These are phyloP conservation scores for Vitis riparia DNA, from an alignment of 164 flowering plant species.

Conservation along the genomic window DNA sequence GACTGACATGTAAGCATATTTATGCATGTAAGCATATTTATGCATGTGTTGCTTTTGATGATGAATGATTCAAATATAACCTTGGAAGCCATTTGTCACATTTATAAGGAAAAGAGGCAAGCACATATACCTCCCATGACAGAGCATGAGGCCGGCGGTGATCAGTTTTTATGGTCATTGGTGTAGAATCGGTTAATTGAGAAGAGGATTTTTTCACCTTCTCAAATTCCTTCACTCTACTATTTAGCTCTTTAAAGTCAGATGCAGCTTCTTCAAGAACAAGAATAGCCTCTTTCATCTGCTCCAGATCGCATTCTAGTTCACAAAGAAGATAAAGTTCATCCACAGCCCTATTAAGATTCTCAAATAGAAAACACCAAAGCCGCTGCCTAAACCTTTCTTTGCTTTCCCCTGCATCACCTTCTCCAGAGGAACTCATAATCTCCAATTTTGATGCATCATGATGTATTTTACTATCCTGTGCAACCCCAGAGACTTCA, in stretches of 20 bases:
- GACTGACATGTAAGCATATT: neutral
- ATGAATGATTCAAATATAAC: too few species aligned
- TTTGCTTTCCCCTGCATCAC: slow-evolving; percentile 69
- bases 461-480: slow-evolving; percentile 15
- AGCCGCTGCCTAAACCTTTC: slow-evolving; percentile 93
- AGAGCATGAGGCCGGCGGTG: slow-evolving; percentile 95
- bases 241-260: slow-evolving; percentile 74
- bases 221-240: slow-evolving; percentile 84
- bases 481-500: slow-evolving; percentile 25
- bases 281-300: slow-evolving; percentile 89
- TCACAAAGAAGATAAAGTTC: slow-evolving; percentile 95
- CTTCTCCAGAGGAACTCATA: slow-evolving; percentile 36
- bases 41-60: neutral
- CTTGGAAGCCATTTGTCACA: neutral
- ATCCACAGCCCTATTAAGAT: slow-evolving; percentile 93
- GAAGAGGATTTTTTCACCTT: slow-evolving; percentile 48
- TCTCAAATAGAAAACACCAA: slow-evolving; percentile 93
- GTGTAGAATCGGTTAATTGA: slow-evolving; percentile 44
- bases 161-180: slow-evolving; percentile 56
- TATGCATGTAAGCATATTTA: neutral
- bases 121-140: slow-evolving; percentile 88
- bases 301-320: slow-evolving; percentile 88
- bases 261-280: slow-evolving; percentile 92
- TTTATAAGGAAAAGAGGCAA: slow-evolving; percentile 1
- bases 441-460: slow-evolving; percentile 27